Evolutionary conservation across 2,329 filamentous ascomycete species (phyloP).

Genomic region (Xylaria sp.): DNA sequence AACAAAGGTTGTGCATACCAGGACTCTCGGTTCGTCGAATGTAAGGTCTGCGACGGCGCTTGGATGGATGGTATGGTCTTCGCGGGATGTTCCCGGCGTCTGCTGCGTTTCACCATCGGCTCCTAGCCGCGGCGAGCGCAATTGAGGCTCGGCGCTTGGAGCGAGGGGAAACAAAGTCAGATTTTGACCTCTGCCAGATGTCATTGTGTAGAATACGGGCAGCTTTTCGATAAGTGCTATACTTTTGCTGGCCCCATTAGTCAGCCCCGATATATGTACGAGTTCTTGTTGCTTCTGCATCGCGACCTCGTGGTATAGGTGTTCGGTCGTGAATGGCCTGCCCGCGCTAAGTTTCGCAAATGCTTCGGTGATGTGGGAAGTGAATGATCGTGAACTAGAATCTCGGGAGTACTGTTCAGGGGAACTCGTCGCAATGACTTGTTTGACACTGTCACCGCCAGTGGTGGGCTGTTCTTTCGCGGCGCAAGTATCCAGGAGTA

Average conservation of each 20-base stretch:
- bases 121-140: constrained; percentile 36
- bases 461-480: constrained; percentile 53
- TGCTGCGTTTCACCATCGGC: constrained; percentile 35
- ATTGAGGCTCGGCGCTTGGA: constrained; percentile 33
- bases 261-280: constrained; percentile 44
- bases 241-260: constrained; percentile 49
- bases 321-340: constrained; percentile 59
- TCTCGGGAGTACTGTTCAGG: constrained; percentile 53
- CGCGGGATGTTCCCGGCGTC: constrained; percentile 32
- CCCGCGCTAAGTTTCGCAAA: constrained; percentile 55
- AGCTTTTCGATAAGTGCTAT: constrained; percentile 40
- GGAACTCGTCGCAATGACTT: constrained; percentile 63
- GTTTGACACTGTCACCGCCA: constrained; percentile 60
- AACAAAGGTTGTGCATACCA: constrained; percentile 69
- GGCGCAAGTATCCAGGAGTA: constrained; percentile 65
- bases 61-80: constrained; percentile 50
- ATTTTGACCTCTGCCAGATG: constrained; percentile 54
- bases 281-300: constrained; percentile 49
- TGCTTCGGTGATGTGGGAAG: constrained; percentile 58
- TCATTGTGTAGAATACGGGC: constrained; percentile 60
- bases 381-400: constrained; percentile 57
- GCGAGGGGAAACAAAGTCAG: constrained; percentile 56
- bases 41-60: constrained; percentile 56
- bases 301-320: constrained; percentile 59
- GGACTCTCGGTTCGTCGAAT: constrained; percentile 64